Percentiles rank a stretch among this genome's conserved stretches.
phyloP scores from a whole-genome alignment of 2,329 filamentous ascomycete species.

The Calonectria pseudoreteaudii region DNA sequence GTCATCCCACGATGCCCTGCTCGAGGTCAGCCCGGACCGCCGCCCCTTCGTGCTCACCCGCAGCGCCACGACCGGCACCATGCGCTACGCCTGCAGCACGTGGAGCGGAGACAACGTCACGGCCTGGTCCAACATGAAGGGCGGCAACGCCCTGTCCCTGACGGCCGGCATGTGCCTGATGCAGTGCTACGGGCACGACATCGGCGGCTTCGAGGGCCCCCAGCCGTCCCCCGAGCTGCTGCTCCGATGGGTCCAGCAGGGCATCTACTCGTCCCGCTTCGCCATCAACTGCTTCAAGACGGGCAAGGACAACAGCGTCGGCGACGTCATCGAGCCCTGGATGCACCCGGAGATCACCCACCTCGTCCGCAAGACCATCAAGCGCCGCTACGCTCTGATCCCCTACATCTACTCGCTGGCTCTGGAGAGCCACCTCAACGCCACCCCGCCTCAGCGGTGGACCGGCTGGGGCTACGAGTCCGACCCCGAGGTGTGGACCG shows the following conservation, averaged over 20 bases:
- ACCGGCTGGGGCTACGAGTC: slow-evolving; percentile 78
- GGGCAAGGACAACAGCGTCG: slow-evolving; percentile 71
- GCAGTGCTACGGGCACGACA: slow-evolving; percentile 79
- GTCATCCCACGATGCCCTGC: slow-evolving; percentile 75
- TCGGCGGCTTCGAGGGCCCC: slow-evolving; percentile 80
- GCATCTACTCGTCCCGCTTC: slow-evolving; percentile 76
- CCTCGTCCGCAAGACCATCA: slow-evolving; percentile 73
- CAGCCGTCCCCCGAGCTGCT: slow-evolving; percentile 78
- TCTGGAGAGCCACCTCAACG: slow-evolving; percentile 70
- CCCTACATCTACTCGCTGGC: slow-evolving; percentile 78
- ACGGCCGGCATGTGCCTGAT: slow-evolving; percentile 76
- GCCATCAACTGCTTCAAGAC: slow-evolving; percentile 87
- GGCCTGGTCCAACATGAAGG: slow-evolving; percentile 79
- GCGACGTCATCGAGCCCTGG: slow-evolving; percentile 82
- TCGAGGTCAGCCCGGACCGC: slow-evolving; percentile 67
- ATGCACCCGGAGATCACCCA: slow-evolving; percentile 78
- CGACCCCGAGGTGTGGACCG: slow-evolving; percentile 75
- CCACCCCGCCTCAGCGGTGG: slow-evolving; percentile 76
- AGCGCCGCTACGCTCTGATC: slow-evolving; percentile 77
- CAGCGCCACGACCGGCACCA: slow-evolving; percentile 77
- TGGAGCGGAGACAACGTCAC: slow-evolving; percentile 84
- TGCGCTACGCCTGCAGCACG: slow-evolving; percentile 76
- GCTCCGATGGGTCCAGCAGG: slow-evolving; percentile 79
- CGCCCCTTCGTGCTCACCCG: slow-evolving; percentile 78
- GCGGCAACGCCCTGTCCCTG: slow-evolving; percentile 75